Conservation (phyloP, 1,284 basidiomycete genomes). For the Malassezia cuniculi region DNA sequence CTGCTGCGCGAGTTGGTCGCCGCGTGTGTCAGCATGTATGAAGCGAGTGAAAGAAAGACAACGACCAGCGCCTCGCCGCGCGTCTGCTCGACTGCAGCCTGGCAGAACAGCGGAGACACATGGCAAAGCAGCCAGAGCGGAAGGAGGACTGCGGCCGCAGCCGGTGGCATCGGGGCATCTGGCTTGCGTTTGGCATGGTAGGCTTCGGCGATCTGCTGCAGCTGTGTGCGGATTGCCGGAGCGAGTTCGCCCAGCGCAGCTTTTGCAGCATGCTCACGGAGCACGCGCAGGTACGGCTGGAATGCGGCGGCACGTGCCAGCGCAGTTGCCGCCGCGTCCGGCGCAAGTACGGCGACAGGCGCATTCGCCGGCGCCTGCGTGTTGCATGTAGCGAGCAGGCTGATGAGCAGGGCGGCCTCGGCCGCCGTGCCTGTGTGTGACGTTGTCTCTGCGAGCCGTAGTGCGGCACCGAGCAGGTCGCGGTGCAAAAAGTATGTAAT, state of each 20-base stretch:
- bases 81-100: neutral
- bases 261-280: conserved; percentile 6
- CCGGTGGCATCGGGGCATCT: no score
- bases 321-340: conserved; percentile 4
- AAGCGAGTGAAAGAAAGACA: conserved; percentile 21
- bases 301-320: conserved; percentile 2
- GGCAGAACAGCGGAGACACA: neutral
- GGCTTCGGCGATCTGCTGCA: conserved; percentile 2
- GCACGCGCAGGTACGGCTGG: conserved; percentile 13
- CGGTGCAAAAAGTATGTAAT: conserved; percentile 35
- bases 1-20: conserved; percentile 19
- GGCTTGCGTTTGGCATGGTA: conserved; percentile 1
- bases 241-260: conserved; percentile 7
- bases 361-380: conserved; percentile 4
- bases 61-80: conserved; percentile 12
- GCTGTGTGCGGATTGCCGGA: conserved; percentile 6
- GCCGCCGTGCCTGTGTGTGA: conserved; percentile 14
- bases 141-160: conserved; percentile 2
- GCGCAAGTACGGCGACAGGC: conserved; percentile 1
- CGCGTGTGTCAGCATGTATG: conserved; percentile 29
- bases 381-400: conserved; percentile 36
- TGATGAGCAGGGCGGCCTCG: conserved; percentile 30
- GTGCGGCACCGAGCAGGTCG: conserved; percentile 27
- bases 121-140: conserved; percentile 11
- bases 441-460: conserved; percentile 23